These are phyloP conservation scores for Albatrellus ellisii DNA, from an alignment of 768 basidiomycete genomes.

Conservation along the genomic window DNA sequence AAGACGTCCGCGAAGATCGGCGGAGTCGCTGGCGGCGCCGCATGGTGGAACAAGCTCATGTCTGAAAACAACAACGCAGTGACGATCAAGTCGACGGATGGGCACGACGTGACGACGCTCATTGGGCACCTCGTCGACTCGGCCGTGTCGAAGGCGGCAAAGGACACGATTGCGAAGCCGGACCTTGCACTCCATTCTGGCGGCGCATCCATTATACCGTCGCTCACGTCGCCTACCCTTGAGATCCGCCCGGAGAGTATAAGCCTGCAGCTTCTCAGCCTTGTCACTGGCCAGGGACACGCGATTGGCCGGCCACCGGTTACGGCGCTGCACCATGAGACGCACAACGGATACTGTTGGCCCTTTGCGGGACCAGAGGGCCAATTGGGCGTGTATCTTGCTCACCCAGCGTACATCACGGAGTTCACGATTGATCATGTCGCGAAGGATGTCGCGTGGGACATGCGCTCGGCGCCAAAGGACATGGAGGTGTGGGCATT, in stretches of 20 bases:
- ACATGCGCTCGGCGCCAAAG: constrained; percentile 69
- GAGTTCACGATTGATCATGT: constrained; percentile 85
- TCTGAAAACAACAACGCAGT: constrained; percentile 24
- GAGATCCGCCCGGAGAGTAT: constrained; percentile 45
- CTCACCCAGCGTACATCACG: constrained; percentile 39
- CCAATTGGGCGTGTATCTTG: constrained; percentile 73
- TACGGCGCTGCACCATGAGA: constrained; percentile 78
- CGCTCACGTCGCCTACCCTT: constrained; percentile 70
- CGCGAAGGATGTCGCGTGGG: constrained; percentile 67
- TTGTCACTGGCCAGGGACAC: constrained; percentile 45
- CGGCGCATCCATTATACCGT: constrained; percentile 71
- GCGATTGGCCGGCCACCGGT: constrained; percentile 73
- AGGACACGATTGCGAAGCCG: constrained; percentile 68
- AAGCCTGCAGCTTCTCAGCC: constrained; percentile 33
- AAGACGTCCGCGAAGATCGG: constrained; percentile 31
- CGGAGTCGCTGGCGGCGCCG: constrained; percentile 23
- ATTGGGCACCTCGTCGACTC: constrained; percentile 67
- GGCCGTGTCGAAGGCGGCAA: constrained; percentile 54
- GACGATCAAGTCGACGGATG: constrained; percentile 62
- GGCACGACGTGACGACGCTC: constrained; percentile 57
- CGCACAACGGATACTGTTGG: constrained; percentile 83
- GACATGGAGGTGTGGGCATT: constrained; percentile 89
- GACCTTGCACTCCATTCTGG: constrained; percentile 82
- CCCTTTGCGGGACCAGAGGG: constrained; percentile 72
- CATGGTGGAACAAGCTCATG: constrained; percentile 63